These are phyloP conservation scores for Fusarium albidum DNA, from an alignment of 2,329 filamentous ascomycete genomes.

Conservation along the genomic window DNA sequence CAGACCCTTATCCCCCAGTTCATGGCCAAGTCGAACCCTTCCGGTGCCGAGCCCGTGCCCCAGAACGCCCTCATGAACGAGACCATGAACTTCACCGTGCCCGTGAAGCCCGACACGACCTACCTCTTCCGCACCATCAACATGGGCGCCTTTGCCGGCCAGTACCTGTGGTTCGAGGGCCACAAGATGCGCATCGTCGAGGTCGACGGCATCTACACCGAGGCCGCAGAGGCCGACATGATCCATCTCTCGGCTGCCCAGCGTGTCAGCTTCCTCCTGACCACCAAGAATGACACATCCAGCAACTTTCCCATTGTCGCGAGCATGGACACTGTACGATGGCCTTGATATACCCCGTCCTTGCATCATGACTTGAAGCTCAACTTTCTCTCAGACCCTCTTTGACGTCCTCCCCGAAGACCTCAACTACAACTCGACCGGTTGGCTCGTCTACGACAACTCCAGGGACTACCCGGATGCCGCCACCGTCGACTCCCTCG, in stretches of 20 bases:
- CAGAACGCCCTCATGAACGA: conserved; percentile 77
- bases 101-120: conserved; percentile 71
- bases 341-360: neutral
- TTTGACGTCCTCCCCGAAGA: conserved; percentile 73
- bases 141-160: conserved; percentile 74
- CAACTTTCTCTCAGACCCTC: conserved; percentile 54
- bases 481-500: conserved; percentile 65
- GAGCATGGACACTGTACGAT: conserved; percentile 71
- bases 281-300: conserved; percentile 67
- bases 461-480: conserved; percentile 57
- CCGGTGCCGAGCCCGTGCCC: conserved; percentile 71
- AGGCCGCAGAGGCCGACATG: conserved; percentile 66
- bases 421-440: conserved; percentile 74
- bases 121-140: conserved; percentile 79
- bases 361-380: neutral
- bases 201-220: conserved; percentile 75
- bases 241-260: conserved; percentile 75
- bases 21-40: conserved; percentile 63
- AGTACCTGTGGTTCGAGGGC: conserved; percentile 73
- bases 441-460: conserved; percentile 68
- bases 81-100: conserved; percentile 65
- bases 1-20: conserved; percentile 55
- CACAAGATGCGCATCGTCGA: conserved; percentile 76
- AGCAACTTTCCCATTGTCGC: conserved; percentile 73
- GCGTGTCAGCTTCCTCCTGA: conserved; percentile 69